Evolutionary conservation across 352 stramenopile genomes (phyloP).

Genomic region (Phytopythium chamaehyphon): DNA sequence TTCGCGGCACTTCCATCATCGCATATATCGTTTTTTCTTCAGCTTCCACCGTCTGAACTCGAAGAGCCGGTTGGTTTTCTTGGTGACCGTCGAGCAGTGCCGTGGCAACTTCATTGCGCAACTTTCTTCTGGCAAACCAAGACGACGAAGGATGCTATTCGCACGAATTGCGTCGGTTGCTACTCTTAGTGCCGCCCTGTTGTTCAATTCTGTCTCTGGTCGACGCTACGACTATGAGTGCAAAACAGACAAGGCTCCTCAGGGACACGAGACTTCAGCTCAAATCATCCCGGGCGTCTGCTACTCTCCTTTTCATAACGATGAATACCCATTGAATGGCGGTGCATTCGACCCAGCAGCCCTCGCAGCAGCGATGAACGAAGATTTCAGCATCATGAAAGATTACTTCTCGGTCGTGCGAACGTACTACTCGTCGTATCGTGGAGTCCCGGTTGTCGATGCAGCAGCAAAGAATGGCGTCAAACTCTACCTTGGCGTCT

Average conservation of each 20-base stretch:
- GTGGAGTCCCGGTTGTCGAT: slow-evolving; percentile 37
- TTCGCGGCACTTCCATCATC: too few species aligned
- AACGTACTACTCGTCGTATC: slow-evolving; percentile 80
- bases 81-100: too few species aligned
- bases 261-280: slow-evolving; percentile 4
- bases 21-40: too few species aligned
- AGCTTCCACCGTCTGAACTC: too few species aligned
- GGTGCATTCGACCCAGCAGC: slow-evolving; percentile 11
- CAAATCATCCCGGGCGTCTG: slow-evolving; percentile 39
- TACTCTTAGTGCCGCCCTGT: too few species aligned
- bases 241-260: neutral
- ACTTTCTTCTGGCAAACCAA: neutral
- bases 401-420: slow-evolving; percentile 53
- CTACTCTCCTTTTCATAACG: slow-evolving; percentile 79
- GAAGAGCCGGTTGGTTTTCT: too few species aligned
- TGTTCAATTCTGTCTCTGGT: neutral
- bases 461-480: slow-evolving; percentile 40
- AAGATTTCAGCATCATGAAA: slow-evolving; percentile 68
- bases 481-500: slow-evolving; percentile 69
- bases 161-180: too few species aligned
- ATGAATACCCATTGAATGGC: slow-evolving; percentile 55
- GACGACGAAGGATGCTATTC: too few species aligned
- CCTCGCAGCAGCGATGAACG: slow-evolving; percentile 49
- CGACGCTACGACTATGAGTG: neutral
- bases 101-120: too few species aligned